Conservation (phyloP, 176 grass and related monocot genomes). For the Cenchrus purpureus region DNA sequence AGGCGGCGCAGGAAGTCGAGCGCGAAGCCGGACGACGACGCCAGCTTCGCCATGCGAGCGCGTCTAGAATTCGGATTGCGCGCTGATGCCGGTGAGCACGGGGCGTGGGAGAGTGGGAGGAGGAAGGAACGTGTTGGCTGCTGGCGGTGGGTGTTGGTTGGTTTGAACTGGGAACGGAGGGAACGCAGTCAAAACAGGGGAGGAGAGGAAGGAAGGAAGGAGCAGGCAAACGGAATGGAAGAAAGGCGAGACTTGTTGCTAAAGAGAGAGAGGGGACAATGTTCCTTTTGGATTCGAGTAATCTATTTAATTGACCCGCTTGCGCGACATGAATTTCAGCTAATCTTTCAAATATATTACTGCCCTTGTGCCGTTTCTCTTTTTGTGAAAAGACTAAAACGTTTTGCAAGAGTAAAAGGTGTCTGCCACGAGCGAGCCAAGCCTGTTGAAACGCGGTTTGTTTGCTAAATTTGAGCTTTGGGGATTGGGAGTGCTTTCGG, state of each 20-base stretch:
- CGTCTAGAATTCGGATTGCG: neutral
- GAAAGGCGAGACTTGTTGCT: neutral
- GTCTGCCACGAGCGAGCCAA: neutral
- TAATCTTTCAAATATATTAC: neutral
- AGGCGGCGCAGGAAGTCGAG: conserved; percentile 63
- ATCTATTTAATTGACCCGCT: neutral
- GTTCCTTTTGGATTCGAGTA: neutral
- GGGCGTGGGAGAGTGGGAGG: neutral
- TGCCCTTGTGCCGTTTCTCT: neutral
- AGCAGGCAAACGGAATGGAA: neutral
- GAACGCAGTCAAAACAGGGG: neutral
- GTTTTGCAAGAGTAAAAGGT: neutral
- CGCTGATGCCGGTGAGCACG: neutral
- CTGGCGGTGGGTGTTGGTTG: neutral
- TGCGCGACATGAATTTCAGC: neutral
- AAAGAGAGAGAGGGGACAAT: no score
- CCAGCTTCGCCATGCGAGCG: conserved; percentile 53
- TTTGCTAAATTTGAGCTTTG: neutral
- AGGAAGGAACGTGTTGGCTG: neutral
- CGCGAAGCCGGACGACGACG: conserved; percentile 44
- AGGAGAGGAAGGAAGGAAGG: neutral
- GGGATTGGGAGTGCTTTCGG: neutral
- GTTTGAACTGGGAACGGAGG: conserved; percentile 8
- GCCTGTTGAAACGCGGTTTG: neutral
- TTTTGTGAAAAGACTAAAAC: neutral